Base-by-base conservation (phyloP, 2,329 filamentous ascomycete species). In the Pyrenochaeta sp. region DNA sequence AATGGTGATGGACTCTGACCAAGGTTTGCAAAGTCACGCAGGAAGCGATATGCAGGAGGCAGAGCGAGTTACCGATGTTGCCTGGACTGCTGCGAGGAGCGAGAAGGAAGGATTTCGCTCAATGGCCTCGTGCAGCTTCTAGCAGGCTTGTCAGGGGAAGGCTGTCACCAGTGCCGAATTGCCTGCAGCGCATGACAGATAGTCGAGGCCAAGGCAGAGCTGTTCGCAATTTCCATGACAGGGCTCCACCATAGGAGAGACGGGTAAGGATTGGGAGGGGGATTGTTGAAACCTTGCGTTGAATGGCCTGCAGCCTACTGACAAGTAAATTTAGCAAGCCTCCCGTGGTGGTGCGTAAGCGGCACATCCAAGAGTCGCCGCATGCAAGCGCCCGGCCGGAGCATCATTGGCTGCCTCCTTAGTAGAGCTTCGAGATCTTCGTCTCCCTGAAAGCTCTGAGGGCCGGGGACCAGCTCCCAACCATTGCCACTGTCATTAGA, bases 281-380 rank as follows among this genome's bases (percentile, higher is more conserved):
- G 11, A 45, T 46, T 49, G 51, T 46, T 55, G 51, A 48, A 41
- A 29, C 45, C 49, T 45, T 41, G 51, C 49, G 48, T 41, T 41
- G 44, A 59, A 58, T 44, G 41, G 41, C 30, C n/a, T 32, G 41
- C 39, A 30, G 17, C 3, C 15, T n/a, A 18, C 21, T 15, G 36
- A 21, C 14, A n/a, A 23, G 58, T 64, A 67, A 63, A 66, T 67
- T 68, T 66, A 63, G 62, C 63, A 58, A 53, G 56, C 56, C 56
- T 59, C 57, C 53, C 42, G 50, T 40, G 32, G 48, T 49, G 45
- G 54, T 65, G 63, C 61, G 59, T 66, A 61, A 66, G 64, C 59
- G 58, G 62, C 56, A 50, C 46, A 51, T 51, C 31, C 46, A 44
- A 52, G 53, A 52, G 47, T 58, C 50, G 62, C 60, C 58, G 54